Evolutionary conservation across 1,139 yeast species (phyloP).

Genomic region (Magnusiomyces suaveolens): DNA sequence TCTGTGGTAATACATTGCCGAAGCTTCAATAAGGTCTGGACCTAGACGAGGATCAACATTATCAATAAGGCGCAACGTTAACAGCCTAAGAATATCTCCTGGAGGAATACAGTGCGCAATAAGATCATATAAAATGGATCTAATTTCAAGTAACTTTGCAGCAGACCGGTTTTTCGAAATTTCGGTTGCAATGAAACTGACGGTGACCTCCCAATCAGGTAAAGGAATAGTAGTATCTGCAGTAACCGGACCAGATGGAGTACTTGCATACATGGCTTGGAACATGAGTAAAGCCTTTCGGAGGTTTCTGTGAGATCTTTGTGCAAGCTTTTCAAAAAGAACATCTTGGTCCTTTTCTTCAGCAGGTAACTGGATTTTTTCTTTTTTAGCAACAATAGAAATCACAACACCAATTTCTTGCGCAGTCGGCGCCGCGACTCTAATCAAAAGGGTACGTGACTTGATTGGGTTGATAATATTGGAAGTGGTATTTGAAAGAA

Average conservation of each 20-base stretch:
- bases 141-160: constrained; percentile 50
- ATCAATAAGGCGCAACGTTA: constrained; percentile 49
- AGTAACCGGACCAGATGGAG: not conserved
- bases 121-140: constrained; percentile 73
- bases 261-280: constrained; percentile 77
- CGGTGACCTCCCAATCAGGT: constrained; percentile 85
- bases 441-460: constrained; percentile 77
- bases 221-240: constrained; percentile 37
- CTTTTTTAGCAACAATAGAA: constrained; percentile 46
- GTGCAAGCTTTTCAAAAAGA: constrained; percentile 47
- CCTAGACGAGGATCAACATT: constrained; percentile 37
- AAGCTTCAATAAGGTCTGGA: constrained; percentile 51
- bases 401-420: constrained; percentile 51
- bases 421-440: constrained; percentile 72
- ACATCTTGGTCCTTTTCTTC: constrained; percentile 32
- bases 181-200: constrained; percentile 52
- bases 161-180: constrained; percentile 57
- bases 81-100: constrained; percentile 56
- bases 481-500: constrained; percentile 83
- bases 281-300: constrained; percentile 69
- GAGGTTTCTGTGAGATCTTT: constrained; percentile 55
- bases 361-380: constrained; percentile 41
- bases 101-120: constrained; percentile 93
- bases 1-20: constrained; percentile 78
- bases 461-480: constrained; percentile 89